Conservation (phyloP, 495 filamentous ascomycete genomes). For the Hamigera avellanea region DNA sequence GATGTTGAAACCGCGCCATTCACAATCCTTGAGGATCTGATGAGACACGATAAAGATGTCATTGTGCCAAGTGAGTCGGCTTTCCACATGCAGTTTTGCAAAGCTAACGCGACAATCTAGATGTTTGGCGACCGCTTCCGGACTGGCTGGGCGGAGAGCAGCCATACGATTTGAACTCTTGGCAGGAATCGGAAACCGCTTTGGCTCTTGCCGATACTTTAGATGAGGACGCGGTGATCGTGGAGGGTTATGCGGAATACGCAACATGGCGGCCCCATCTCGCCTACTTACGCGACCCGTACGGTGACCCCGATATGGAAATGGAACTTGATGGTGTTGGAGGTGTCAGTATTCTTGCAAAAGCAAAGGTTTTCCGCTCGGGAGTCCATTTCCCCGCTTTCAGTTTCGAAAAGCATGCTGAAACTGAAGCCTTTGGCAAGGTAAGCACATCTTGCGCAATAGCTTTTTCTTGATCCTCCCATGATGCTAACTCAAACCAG, state of each 20-base stretch:
- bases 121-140: slow-evolving; percentile 96
- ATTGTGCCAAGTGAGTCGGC: slow-evolving; percentile 89
- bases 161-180: slow-evolving; percentile 97
- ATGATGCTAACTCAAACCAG: slow-evolving; percentile 38
- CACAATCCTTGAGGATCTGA: slow-evolving; percentile 94
- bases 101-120: slow-evolving; percentile 27
- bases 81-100: neutral
- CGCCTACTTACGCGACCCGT: slow-evolving; percentile 93
- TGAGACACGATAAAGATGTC: slow-evolving; percentile 98
- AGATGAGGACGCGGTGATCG: slow-evolving; percentile 98
- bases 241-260: slow-evolving; percentile 98
- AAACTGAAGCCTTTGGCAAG: slow-evolving; percentile 98
- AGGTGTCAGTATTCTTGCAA: slow-evolving; percentile 93
- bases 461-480: neutral
- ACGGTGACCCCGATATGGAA: slow-evolving; percentile 97
- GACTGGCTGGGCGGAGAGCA: slow-evolving; percentile 99
- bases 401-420: slow-evolving; percentile 96
- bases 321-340: slow-evolving; percentile 99
- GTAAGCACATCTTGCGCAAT: slow-evolving; percentile 30
- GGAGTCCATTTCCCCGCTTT: slow-evolving; percentile 98
- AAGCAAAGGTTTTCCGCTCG: slow-evolving; percentile 85
- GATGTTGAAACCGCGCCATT: slow-evolving; percentile 95
- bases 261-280: slow-evolving; percentile 97
- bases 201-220: slow-evolving; percentile 86
- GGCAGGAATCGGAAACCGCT: slow-evolving; percentile 98